Evolutionary conservation across 345 rosid species (phyloP).

Genomic region (Syzygium oleosum): DNA sequence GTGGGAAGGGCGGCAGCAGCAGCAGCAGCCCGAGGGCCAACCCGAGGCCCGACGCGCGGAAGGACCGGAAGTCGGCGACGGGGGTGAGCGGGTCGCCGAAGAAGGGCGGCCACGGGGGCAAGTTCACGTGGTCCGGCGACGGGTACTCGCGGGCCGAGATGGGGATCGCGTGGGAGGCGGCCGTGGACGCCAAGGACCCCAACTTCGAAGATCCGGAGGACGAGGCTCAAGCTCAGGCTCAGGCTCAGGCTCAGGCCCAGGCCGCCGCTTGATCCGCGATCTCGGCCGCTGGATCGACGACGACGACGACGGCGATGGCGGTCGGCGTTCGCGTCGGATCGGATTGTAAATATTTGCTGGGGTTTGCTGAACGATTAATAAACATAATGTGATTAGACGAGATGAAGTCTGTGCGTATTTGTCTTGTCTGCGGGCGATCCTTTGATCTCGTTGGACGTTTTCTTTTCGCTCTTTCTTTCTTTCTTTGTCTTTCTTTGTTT

Average conservation of each 20-base stretch:
- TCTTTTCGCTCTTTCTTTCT: background rate
- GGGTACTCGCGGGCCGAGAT: slow-evolving; percentile 41
- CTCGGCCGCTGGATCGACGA: background rate
- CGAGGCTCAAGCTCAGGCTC: background rate
- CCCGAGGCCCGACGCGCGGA: slow-evolving; percentile 25
- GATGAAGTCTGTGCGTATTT: background rate
- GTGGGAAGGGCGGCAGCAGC: slow-evolving; percentile 20
- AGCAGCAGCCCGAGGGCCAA: background rate
- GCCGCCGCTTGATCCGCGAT: background rate
- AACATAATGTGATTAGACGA: background rate
- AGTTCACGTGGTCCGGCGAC: slow-evolving; percentile 61
- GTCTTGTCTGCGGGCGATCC: background rate
- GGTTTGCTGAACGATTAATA: background rate
- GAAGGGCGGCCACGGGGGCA: slow-evolving; percentile 69
- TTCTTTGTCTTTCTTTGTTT: background rate
- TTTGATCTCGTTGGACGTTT: background rate
- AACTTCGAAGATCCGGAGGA: slow-evolving; percentile 37
- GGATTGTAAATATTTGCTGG: background rate
- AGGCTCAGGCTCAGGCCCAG: no score
- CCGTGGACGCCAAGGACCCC: slow-evolving; percentile 49
- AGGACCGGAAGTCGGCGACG: slow-evolving; percentile 43
- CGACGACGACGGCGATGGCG: background rate
- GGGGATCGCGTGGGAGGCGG: slow-evolving; percentile 16
- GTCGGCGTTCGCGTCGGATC: background rate
- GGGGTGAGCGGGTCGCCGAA: slow-evolving; percentile 60